Conservation (phyloP, 106 monocot species). For the Acanthochlamys bracteata region DNA sequence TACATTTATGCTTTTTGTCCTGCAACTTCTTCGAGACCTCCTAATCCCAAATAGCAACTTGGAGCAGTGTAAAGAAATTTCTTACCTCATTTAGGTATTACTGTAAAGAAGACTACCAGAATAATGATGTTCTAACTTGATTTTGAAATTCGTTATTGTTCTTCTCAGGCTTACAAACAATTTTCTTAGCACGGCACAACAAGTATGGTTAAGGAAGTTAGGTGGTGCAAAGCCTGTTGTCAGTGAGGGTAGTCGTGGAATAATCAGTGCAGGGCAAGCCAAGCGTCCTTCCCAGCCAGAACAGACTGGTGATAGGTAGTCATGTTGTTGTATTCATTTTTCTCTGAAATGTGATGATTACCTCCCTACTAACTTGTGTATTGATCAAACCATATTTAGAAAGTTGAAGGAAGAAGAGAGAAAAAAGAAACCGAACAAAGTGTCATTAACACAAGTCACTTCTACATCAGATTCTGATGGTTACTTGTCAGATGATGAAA, state of each 20-base stretch:
- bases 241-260: conserved; percentile 61
- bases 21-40: too few species aligned
- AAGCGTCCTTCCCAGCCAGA: conserved; percentile 53
- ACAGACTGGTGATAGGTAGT: conserved; percentile 67
- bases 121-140: background rate
- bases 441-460: conserved; percentile 12
- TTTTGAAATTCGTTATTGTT: conserved; percentile 1
- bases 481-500: conserved; percentile 30
- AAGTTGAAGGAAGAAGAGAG: conserved; percentile 75
- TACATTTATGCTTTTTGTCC: too few species aligned
- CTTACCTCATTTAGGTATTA: background rate
- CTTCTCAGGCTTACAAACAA: conserved; percentile 87
- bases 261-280: conserved; percentile 86
- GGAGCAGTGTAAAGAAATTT: too few species aligned
- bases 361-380: background rate
- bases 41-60: too few species aligned
- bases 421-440: conserved; percentile 27
- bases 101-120: background rate
- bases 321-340: background rate
- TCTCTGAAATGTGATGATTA: background rate
- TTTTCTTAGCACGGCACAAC: conserved; percentile 90
- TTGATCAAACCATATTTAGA: conserved; percentile 45
- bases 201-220: conserved; percentile 86
- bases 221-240: conserved; percentile 90
- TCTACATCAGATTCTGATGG: conserved; percentile 47